Evolutionary conservation across 768 basidiomycete genomes (phyloP).

Genomic region (Boletellus ananas): DNA sequence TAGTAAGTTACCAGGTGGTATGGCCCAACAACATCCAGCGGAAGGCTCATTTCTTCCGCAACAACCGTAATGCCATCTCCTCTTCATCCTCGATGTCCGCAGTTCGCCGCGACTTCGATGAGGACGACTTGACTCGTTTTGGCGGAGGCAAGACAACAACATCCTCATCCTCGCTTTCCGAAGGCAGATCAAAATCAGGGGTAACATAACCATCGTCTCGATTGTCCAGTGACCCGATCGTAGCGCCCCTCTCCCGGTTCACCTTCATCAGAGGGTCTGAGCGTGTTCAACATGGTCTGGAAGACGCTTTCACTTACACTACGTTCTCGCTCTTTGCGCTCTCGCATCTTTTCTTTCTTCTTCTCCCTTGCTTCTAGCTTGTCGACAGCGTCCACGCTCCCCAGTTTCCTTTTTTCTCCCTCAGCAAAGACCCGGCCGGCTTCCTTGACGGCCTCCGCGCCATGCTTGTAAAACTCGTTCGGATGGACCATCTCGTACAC

Average conservation of each 20-base stretch:
- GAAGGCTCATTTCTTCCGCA: conserved; percentile 34
- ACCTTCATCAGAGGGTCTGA: conserved; percentile 4
- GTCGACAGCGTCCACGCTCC: conserved; percentile 66
- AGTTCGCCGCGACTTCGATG: conserved; percentile 28
- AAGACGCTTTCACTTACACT: conserved; percentile 19
- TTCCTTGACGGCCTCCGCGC: conserved; percentile 58
- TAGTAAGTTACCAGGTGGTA: too few relatives aligned
- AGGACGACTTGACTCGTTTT: conserved; percentile 31
- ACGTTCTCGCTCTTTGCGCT: conserved; percentile 76
- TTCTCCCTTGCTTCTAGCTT: conserved; percentile 83
- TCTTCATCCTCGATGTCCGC: conserved; percentile 50
- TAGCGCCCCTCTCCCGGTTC: conserved; percentile 27
- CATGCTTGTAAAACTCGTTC: conserved; percentile 68
- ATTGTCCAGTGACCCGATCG: conserved; percentile 37
- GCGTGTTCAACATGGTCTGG: background rate
- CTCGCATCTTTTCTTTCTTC: conserved; percentile 88
- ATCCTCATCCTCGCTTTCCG: conserved; percentile 35
- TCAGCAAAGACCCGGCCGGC: conserved; percentile 69
- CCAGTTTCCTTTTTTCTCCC: conserved; percentile 70
- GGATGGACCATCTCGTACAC: conserved; percentile 79
- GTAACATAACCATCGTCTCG: conserved; percentile 72
- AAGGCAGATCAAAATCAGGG: conserved; percentile 60
- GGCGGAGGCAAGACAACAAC: conserved; percentile 24
- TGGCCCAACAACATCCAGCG: background rate
- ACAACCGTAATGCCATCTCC: conserved; percentile 59